Percentiles rank a stretch among this genome's conserved stretches.
Conservation (phyloP, 2,329 filamentous ascomycete genomes). For the Pseudogymnoascus sp. region DNA sequence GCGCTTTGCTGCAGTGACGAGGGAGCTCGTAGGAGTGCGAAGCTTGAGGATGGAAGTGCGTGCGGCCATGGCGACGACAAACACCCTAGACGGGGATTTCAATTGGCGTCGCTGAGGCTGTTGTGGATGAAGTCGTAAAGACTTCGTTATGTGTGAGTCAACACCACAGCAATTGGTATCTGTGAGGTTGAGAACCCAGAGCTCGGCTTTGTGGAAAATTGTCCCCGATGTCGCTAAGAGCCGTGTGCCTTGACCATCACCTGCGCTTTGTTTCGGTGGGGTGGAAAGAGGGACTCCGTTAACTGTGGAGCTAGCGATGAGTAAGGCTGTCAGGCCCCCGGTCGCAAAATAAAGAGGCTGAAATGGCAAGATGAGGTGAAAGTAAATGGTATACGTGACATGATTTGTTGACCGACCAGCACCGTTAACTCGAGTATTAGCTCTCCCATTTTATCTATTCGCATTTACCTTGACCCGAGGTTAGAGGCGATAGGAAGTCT, state of each 20-base stretch:
- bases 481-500: background rate
- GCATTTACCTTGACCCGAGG: background rate
- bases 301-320: conserved; percentile 6
- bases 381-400: background rate
- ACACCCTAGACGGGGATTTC: background rate
- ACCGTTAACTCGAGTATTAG: background rate
- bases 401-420: background rate
- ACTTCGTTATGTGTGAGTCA: conserved; percentile 4
- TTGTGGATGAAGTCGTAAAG: conserved; percentile 7
- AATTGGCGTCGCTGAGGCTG: conserved; percentile 8
- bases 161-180: conserved; percentile 3
- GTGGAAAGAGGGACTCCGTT: background rate
- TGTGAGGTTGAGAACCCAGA: conserved; percentile 4
- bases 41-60: conserved; percentile 25
- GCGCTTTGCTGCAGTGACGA: conserved; percentile 22
- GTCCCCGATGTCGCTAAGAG: conserved; percentile 6
- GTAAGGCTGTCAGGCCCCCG: conserved; percentile 3
- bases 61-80: conserved; percentile 23
- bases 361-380: background rate
- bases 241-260: conserved; percentile 4
- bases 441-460: background rate
- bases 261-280: conserved; percentile 5
- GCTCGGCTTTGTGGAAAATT: conserved; percentile 7
- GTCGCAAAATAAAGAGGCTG: conserved; percentile 8
- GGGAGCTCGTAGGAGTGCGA: conserved; percentile 16